Conservation (phyloP, 768 basidiomycete genomes). For the Rhodotorula paludigena region DNA sequence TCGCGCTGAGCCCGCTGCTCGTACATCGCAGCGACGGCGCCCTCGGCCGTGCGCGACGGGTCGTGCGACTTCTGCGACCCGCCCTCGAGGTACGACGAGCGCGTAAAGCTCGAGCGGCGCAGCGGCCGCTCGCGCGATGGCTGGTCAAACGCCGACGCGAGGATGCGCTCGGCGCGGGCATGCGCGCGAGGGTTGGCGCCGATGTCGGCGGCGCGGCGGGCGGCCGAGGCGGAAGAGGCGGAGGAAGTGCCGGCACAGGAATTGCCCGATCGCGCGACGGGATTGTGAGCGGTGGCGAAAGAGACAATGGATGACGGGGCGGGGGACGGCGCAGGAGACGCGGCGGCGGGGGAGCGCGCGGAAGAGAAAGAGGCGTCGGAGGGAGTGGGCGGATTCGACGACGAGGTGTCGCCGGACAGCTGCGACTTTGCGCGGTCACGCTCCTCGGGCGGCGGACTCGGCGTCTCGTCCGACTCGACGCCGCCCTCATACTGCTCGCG, state of each 20-base stretch:
- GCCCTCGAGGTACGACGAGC: neutral
- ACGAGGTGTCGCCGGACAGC: too few relatives aligned
- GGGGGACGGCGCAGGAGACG: too few relatives aligned
- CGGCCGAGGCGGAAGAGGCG: neutral
- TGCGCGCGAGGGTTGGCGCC: constrained; percentile 1
- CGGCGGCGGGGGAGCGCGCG: too few relatives aligned
- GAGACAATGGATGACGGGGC: too few relatives aligned
- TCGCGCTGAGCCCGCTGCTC: constrained; percentile 14
- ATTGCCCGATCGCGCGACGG: too few relatives aligned
- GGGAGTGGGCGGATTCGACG: too few relatives aligned
- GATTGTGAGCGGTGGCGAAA: too few relatives aligned
- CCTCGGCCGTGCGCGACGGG: constrained; percentile 14
- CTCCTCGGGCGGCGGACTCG: neutral
- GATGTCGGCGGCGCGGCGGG: neutral
- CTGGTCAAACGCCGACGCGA: neutral
- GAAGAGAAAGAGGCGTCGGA: too few relatives aligned
- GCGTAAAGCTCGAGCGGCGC: neutral
- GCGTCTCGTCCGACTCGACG: neutral
- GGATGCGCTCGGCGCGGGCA: constrained; percentile 4
- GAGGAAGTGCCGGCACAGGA: neutral
- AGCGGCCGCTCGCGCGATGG: too few relatives aligned
- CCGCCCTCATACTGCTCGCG: constrained; percentile 6
- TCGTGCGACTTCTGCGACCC: constrained; percentile 1
- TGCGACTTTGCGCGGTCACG: too few relatives aligned
- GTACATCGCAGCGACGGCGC: constrained; percentile 15